Evolutionary conservation across 345 rosid species (phyloP).

Genomic region (Erodium maritimum): DNA sequence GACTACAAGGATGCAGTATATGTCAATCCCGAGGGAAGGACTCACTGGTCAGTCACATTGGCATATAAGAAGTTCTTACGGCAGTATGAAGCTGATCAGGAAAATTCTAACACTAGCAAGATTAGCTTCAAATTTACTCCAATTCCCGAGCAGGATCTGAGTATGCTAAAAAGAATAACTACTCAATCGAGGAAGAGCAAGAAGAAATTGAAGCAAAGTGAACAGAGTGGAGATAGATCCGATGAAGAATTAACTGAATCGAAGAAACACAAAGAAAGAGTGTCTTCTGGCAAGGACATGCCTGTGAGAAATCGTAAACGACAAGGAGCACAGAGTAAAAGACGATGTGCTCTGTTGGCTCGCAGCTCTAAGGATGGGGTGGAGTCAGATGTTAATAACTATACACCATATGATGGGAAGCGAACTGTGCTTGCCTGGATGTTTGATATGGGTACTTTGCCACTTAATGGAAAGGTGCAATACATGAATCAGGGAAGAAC

Average conservation of each 20-base stretch:
- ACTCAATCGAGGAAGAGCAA: slow-evolving; percentile 38
- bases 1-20: slow-evolving; percentile 69
- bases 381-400: slow-evolving; percentile 36
- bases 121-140: slow-evolving; percentile 48
- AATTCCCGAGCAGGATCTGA: slow-evolving; percentile 58
- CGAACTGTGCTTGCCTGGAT: slow-evolving; percentile 77
- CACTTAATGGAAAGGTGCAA: slow-evolving; percentile 46
- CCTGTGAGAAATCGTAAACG: slow-evolving; percentile 30
- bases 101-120: slow-evolving; percentile 23
- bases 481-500: slow-evolving; percentile 32
- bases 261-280: slow-evolving; percentile 24
- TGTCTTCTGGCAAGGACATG: slow-evolving; percentile 10
- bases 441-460: slow-evolving; percentile 56
- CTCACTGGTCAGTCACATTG: slow-evolving; percentile 90
- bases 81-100: slow-evolving; percentile 30
- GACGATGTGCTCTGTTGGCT: slow-evolving; percentile 47
- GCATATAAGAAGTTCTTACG: slow-evolving; percentile 61
- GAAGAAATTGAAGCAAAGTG: slow-evolving; percentile 29
- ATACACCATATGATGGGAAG: slow-evolving; percentile 60
- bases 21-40: slow-evolving; percentile 81
- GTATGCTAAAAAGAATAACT: slow-evolving; percentile 33
- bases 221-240: slow-evolving; percentile 14
- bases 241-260: slow-evolving; percentile 17
- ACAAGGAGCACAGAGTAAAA: slow-evolving; percentile 40
- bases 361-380: slow-evolving; percentile 46